These are phyloP conservation scores for Hymenoscyphus salicellus DNA, from an alignment of 2,329 filamentous ascomycete species.

Conservation along the genomic window DNA sequence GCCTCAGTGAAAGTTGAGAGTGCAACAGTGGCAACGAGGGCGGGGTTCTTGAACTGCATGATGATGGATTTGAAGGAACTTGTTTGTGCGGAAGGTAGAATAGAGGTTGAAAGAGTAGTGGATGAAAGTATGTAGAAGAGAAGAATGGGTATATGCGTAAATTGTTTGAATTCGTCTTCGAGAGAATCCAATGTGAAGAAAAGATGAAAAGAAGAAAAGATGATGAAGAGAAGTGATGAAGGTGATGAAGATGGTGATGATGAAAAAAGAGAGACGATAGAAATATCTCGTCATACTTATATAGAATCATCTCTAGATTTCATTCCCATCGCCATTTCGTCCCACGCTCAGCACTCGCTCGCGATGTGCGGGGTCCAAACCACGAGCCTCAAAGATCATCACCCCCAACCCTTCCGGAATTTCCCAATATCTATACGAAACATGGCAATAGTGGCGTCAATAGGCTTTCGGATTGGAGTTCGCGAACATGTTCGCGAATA, in stretches of 20 bases:
- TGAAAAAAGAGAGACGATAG: not conserved
- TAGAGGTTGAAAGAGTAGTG: no score
- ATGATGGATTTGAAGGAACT: not conserved
- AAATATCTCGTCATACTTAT: not conserved
- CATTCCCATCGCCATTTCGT: not conserved
- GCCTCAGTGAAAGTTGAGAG: not conserved
- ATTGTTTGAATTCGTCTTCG: not conserved
- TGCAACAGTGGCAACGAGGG: not conserved
- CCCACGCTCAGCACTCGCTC: no score
- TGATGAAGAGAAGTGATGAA: not conserved
- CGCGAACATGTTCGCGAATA: not conserved
- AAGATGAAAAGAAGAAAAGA: not conserved
- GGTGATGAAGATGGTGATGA: not conserved
- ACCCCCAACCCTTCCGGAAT: not conserved
- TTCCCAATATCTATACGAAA: not conserved
- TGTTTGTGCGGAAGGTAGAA: not conserved
- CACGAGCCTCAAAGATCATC: not conserved
- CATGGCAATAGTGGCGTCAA: not conserved
- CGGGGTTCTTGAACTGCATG: not conserved
- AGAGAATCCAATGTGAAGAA: not conserved
- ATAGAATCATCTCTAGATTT: not conserved
- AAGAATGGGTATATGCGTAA: not conserved
- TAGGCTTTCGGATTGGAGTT: not conserved
- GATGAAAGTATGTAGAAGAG: not conserved
- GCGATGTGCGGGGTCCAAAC: not conserved